Evolutionary conservation across 768 basidiomycete species (phyloP), one percentile per base, ranked within the genome.

Genomic region (Megacollybia marginata): DNA sequence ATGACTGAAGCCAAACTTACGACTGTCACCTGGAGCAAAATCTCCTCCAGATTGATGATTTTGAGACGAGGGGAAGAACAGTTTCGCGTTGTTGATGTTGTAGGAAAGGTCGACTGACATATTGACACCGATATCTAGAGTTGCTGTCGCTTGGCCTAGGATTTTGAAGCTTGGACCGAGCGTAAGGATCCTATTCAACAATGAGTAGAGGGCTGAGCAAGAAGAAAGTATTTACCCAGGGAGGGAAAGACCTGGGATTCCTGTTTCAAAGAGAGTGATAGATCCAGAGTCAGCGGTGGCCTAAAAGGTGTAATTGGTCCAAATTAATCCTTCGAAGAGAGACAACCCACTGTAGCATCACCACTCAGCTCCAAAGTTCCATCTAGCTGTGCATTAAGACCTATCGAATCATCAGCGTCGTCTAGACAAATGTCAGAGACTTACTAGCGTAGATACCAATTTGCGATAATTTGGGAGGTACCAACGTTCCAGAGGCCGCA

Each of bases 221-320:
- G 47, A 32, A 36, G 33, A 23, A 7, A 6, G n/a, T 11, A 55
- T 65, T 12, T 59, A 74, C 74, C 71, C 75, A 40, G 76, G 74
- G 59, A 79, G 69, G 54, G 73, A 69, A 15, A 79, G 64, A 7
- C 74, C 76, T 1, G 74, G 74, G 48, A 80, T 63, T 1, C 72
- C 72, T 32, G 70, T 53, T 45, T 68, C 58, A 36, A 74, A 64
- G 11, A 80, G 55, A 13, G 59, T 56, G 47, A 74, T 61, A 38
- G 66, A 68, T 4, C 72, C 76, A 0, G 74, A 69, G 52, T 74
- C 71, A 15, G 77, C 51, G 0, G 62, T 60, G 1, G 73, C 70
- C 65, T 71, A 44, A 12, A 31, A 38, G 11, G 6, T 38, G 23
- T 2, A 20, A 23, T 19, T 9, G n/a, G 10, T 20, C 13, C 18